These are phyloP conservation scores for Stephania yunnanensis DNA, from an alignment of 164 flowering plant species.

Conservation along the genomic window DNA sequence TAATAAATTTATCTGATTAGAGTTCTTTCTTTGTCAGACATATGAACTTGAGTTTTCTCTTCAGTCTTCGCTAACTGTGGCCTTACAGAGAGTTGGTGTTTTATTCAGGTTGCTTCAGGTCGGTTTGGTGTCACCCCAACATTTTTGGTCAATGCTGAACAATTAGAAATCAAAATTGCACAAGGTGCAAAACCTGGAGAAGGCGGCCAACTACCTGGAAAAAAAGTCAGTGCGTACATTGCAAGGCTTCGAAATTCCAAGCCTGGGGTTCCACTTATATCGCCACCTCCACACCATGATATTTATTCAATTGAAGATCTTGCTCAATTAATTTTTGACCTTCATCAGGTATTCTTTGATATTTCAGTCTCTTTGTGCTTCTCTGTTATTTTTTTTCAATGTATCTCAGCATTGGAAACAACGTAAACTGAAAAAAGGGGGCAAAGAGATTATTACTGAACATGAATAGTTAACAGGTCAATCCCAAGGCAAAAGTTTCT, in stretches of 20 bases:
- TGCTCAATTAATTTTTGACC: constrained; percentile 94
- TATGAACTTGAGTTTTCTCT: not conserved
- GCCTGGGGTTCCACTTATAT: constrained; percentile 99
- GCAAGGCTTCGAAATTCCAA: constrained; percentile 95
- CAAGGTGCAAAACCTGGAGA: constrained; percentile 99
- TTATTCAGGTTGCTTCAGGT: constrained; percentile 93
- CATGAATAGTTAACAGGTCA: constrained; percentile 48
- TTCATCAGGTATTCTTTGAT: constrained; percentile 76
- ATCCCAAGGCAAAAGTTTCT: constrained; percentile 96
- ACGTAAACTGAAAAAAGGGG: not conserved
- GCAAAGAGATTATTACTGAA: not conserved
- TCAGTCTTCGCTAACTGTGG: not conserved
- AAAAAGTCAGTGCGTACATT: constrained; percentile 98
- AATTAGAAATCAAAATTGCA: constrained; percentile 95
- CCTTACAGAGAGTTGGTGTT: not conserved
- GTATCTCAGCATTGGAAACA: not conserved
- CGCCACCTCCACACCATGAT: constrained; percentile 99
- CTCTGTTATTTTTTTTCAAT: not conserved
- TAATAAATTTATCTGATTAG: not conserved
- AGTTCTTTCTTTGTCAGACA: not conserved
- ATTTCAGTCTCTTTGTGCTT: constrained; percentile 7
- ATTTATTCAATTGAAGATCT: constrained; percentile 99
- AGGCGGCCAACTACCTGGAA: constrained; percentile 99
- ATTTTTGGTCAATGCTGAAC: constrained; percentile 95
- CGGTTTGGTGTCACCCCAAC: constrained; percentile 99